Evolutionary conservation across 2,329 filamentous ascomycete genomes (phyloP), one percentile per base, ranked within the genome.

Genomic region (Hypoxylon sp.): DNA sequence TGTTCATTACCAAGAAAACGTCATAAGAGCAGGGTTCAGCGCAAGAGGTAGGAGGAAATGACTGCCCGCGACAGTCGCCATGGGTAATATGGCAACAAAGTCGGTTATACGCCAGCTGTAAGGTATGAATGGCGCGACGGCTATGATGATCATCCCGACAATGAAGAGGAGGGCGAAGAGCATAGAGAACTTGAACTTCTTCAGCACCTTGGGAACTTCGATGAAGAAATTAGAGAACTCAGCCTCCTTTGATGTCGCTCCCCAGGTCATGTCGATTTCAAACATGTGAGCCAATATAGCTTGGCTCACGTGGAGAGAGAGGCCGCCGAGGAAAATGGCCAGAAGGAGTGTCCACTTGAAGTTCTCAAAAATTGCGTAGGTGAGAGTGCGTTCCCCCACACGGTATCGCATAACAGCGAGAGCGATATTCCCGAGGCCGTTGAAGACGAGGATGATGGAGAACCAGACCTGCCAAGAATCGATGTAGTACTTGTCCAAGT

Each of bases 161-260:
- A 91, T 87, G 65, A 84, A 85, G 26, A 86, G 45, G 32, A 87
- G 75, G 1, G 87, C 83, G 70, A 92, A 87, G 48, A 86, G 74
- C 76, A 93, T 91, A 57, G 84, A 87, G 78, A 87, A 92, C 81
- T 91, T 93, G 84, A 95, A 95, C 78, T 87, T 89, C 79, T 89
- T 90, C 72, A 95, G 77, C 40, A 96, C 91, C 75, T 91, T 91
- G 32, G 91, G 90, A 16, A 94, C 87, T 76, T 96, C 93, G 64
- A 92, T 91, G 80, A 94, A 95, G 80, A 96, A 96, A 78, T 93
- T 91, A 24, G 91, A 90, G 74, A 91, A 89, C 72, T 93, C 90
- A 51, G 87, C 87, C 80, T 97, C 93, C 80, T 96, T 96, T 40
- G 89, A 86, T 0, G 93, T 96, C 1, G 92, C 89, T 52, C 92